Conservation (phyloP, 2,329 filamentous ascomycete genomes). For the Mycosphaerelloides madeirae region DNA sequence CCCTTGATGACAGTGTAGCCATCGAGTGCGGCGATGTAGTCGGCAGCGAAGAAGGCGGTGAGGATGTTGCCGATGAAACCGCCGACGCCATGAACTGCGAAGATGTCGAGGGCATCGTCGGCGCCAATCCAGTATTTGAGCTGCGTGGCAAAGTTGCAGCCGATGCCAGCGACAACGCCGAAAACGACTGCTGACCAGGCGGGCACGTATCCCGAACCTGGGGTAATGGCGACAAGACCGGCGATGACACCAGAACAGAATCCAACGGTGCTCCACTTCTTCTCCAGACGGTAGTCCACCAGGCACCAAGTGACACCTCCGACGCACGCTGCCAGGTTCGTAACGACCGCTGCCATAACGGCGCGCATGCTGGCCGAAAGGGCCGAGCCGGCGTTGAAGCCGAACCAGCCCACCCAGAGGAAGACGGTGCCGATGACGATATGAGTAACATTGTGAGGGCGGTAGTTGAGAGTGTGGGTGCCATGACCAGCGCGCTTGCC, state of each 20-base stretch:
- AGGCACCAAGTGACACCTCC: constrained; percentile 87
- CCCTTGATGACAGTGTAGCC: constrained; percentile 62
- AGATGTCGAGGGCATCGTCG: constrained; percentile 85
- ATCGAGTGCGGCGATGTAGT: constrained; percentile 79
- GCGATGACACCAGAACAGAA: constrained; percentile 90
- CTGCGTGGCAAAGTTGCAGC: constrained; percentile 87
- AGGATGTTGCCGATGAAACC: constrained; percentile 74
- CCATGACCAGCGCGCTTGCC: constrained; percentile 80
- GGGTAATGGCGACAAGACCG: constrained; percentile 82
- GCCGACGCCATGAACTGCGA: constrained; percentile 74
- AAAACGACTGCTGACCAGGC: constrained; percentile 79
- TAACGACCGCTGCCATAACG: constrained; percentile 80
- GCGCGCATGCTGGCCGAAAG: constrained; percentile 73
- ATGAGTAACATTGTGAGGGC: constrained; percentile 87
- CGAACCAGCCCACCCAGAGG: constrained; percentile 93
- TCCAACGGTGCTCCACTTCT: constrained; percentile 88
- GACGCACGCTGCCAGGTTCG: constrained; percentile 76
- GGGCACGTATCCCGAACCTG: constrained; percentile 79
- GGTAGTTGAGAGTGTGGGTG: constrained; percentile 83
- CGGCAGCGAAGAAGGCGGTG: constrained; percentile 77
- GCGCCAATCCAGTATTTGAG: constrained; percentile 77
- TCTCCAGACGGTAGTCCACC: constrained; percentile 80
- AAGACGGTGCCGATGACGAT: constrained; percentile 91
- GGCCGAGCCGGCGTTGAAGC: constrained; percentile 92
- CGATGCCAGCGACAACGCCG: constrained; percentile 67